These are phyloP conservation scores for Tetrahymena thermophila DNA, from an alignment of 73 alveolate genomes.

Conservation along the genomic window DNA sequence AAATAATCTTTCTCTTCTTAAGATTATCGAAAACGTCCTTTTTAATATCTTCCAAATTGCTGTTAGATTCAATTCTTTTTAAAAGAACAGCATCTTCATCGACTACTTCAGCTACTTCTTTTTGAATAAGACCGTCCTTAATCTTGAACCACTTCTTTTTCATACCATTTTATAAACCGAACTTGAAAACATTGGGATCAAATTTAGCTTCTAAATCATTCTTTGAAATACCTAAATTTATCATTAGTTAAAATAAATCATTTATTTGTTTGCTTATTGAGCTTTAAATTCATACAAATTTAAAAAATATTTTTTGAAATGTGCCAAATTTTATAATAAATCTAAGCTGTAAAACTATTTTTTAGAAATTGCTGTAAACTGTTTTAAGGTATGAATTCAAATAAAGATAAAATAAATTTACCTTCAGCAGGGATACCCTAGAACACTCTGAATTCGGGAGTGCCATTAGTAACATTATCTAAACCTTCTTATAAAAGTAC, in stretches of 20 bases:
- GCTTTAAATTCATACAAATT: too few relatives aligned
- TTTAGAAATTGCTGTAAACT: neutral
- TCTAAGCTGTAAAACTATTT: neutral
- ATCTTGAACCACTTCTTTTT: conserved; percentile 9
- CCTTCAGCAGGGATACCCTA: conserved; percentile 8
- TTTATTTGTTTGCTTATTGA: neutral
- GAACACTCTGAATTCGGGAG: conserved; percentile 32
- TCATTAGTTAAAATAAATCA: neutral
- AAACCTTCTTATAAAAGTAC: conserved; percentile 27
- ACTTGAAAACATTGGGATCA: conserved; percentile 18
- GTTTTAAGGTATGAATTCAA: neutral
- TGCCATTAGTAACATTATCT: neutral
- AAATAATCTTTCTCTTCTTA: conserved; percentile 14
- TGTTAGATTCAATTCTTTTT: neutral
- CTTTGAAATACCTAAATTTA: neutral
- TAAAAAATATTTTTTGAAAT: too few relatives aligned
- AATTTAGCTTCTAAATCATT: conserved; percentile 3
- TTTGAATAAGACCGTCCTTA: conserved; percentile 14
- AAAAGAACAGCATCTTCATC: conserved; percentile 16
- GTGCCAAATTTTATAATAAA: neutral
- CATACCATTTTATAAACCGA: conserved; percentile 36
- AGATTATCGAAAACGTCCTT: conserved; percentile 2
- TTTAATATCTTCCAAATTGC: neutral
- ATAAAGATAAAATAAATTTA: neutral
- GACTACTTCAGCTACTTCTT: neutral